Evolutionary conservation across 441 rosid species (phyloP), one percentile per base, ranked within the genome.

Genomic region (Jatropha multifida): DNA sequence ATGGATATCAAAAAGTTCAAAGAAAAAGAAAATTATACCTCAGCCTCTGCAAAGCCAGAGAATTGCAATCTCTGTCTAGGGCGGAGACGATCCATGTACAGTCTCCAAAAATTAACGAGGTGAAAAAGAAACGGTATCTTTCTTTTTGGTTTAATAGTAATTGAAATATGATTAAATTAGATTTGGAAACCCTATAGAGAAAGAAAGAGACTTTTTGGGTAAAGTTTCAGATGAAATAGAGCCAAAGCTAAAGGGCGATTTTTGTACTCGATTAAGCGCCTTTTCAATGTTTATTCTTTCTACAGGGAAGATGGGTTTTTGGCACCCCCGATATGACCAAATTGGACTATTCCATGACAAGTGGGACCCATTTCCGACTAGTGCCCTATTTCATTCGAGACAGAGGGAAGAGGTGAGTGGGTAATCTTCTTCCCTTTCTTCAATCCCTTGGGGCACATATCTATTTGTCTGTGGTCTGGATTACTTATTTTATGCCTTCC

Each of bases 31-130:
- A 54, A 15, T 54, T 54, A 54, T 77, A 88, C 94, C 94, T 90
- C 94, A 46, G 86, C 67, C 48, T 71, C 66, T 5, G 83, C 71
- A 80, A 90, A 90, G 69, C 94, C 91, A 54, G 89, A 80, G 77
- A 87, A 88, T 4, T 71, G 58, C 63, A 63, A 77, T 65, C 86
- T 84, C 58, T 76, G 80, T 59, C 90, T 83, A 44, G 87, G 86
- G 26, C 92, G 89, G 51, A 88, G 89, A 73, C 89, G 84, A 82
- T 83, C 89, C 94, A 90, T 88, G 20, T 26, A 67, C n/a, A 7
- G 12, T 37, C 40, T 40, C 5, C 17, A 5, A 18, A 46, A 2
- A 27, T 61, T 20, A 14, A 61, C 14, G 7, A 6, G 0, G 40
- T 23, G 14, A 1, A 66, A 44, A 67, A 26, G 4, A 20, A 0